Evolutionary conservation across 805 yeast species (phyloP), one percentile per base, ranked within the genome.

Genomic region (Kurtzmaniella fragi): DNA sequence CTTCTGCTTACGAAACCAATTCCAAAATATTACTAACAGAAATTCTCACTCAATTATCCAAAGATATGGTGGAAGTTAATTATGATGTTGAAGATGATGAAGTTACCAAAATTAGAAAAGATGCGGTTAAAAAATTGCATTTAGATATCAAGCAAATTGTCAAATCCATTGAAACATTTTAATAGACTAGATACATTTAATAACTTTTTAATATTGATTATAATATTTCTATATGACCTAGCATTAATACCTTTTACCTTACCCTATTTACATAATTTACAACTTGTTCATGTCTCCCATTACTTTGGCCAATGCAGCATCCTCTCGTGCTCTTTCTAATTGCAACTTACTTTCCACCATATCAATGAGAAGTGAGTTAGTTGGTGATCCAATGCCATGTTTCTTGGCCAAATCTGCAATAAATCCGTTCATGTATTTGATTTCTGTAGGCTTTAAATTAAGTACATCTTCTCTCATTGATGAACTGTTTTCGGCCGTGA

Each of bases 351-450:
- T 49, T 31, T 66, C 66, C 2, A 81, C 73, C 56, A 83, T 57
- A 6, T 58, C 50, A 17, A 61, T 51, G 31, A 83, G 50, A 42
- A 75, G 61, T 25, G 53, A 52, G 54, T 82, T 82, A 34, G 70
- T 61, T 1, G 71, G 71, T 1, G 82, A 73, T 1, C 62, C 49
- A 1, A 67, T 34, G 1, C 70, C 65, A 34, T 70, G 59, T 42
- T 64, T 61, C 25, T 58, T 48, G 1, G 86, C 95, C 38, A 79
- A 60, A 5, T 52, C 55, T 1, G 75, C 81, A 10, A 90, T 70
- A 52, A 79, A 87, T 1, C 97, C 97, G 55, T 90, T 93, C 42
- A 91, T 81, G 55, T 75, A 84, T 43, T 82, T 84, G 15, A 91
- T 76, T 54, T 91, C 99, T 0, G 93, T 85, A 12, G 68, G 71